Percentiles rank a stretch among this genome's conserved stretches.
phyloP scores from a whole-genome alignment of 2,329 filamentous ascomycete species.

The Huntiella decipiens region DNA sequence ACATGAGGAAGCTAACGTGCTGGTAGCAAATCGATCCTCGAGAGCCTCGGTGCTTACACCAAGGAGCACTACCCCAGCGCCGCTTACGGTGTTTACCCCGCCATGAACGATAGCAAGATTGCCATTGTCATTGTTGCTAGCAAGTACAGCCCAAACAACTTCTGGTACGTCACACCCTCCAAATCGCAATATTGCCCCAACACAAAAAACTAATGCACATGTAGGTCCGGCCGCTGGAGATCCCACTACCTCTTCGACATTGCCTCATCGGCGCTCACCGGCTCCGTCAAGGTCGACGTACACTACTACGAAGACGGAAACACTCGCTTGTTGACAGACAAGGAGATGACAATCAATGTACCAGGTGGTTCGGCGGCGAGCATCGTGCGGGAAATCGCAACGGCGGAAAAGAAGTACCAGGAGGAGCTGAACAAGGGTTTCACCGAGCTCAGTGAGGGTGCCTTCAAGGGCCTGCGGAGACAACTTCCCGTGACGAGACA shows the following conservation, averaged over 20 bases:
- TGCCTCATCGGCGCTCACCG: constrained; percentile 47
- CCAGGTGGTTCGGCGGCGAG: constrained; percentile 44
- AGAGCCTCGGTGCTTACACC: constrained; percentile 56
- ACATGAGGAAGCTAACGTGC: neutral
- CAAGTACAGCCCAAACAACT: constrained; percentile 97
- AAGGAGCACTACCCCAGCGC: constrained; percentile 76
- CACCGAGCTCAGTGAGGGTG: constrained; percentile 70
- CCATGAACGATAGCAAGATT: constrained; percentile 53
- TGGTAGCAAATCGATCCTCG: constrained; percentile 55
- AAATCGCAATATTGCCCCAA: neutral
- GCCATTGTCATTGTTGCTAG: constrained; percentile 77
- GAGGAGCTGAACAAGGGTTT: constrained; percentile 90
- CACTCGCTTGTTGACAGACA: constrained; percentile 79
- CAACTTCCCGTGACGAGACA: constrained; percentile 92
- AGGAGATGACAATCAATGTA: constrained; percentile 46
- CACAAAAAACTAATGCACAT: neutral
- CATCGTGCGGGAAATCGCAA: constrained; percentile 59
- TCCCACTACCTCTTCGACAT: constrained; percentile 67
- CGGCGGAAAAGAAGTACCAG: constrained; percentile 79
- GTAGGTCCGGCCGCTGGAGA: constrained; percentile 89
- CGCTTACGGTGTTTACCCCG: constrained; percentile 66
- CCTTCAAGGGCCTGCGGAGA: constrained; percentile 81
- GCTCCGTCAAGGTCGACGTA: constrained; percentile 79
- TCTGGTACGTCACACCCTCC: constrained; percentile 42
- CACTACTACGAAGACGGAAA: constrained; percentile 99